A percentile compares a stretch with the other conserved stretches of the same genome.
Evolutionary conservation across 208 protist genomes (phyloP).

Genomic region (Wallacemonas sp.): DNA sequence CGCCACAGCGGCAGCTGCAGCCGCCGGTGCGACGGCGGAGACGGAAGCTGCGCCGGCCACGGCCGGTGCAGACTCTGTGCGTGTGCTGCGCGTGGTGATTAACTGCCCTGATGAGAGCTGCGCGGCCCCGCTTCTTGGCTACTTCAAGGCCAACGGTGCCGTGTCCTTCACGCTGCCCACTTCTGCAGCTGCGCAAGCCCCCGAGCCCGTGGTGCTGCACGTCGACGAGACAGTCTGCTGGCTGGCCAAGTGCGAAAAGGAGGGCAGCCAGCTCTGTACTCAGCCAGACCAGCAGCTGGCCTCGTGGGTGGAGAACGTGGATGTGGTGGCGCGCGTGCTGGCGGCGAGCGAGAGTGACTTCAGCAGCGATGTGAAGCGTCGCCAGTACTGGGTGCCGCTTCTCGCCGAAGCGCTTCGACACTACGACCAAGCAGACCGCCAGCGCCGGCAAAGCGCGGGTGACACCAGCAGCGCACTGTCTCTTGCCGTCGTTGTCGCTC

Average conservation of each 20-base stretch:
- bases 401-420: conserved; percentile 49
- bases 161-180: not conserved
- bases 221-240: conserved; percentile 86
- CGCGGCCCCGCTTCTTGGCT: conserved; percentile 47
- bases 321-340: conserved; percentile 73
- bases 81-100: conserved; percentile 55
- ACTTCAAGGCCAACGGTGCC: conserved; percentile 30
- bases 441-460: not conserved
- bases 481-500: conserved; percentile 33
- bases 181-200: not conserved
- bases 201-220: conserved; percentile 41
- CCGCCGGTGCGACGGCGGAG: not conserved
- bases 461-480: too few relatives aligned
- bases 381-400: conserved; percentile 60
- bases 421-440: conserved; percentile 59
- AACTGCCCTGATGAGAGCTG: conserved; percentile 69
- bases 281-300: conserved; percentile 55
- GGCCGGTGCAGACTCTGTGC: conserved; percentile 10
- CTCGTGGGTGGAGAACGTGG: conserved; percentile 71
- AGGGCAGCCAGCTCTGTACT: conserved; percentile 61
- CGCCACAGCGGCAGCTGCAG: conserved; percentile 1
- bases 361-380: conserved; percentile 40
- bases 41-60: not conserved
- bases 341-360: conserved; percentile 68
- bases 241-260: conserved; percentile 68